Evolutionary conservation across 495 filamentous ascomycete genomes (phyloP), one percentile per base, ranked within the genome.

Genomic region (Neurospora terricola): DNA sequence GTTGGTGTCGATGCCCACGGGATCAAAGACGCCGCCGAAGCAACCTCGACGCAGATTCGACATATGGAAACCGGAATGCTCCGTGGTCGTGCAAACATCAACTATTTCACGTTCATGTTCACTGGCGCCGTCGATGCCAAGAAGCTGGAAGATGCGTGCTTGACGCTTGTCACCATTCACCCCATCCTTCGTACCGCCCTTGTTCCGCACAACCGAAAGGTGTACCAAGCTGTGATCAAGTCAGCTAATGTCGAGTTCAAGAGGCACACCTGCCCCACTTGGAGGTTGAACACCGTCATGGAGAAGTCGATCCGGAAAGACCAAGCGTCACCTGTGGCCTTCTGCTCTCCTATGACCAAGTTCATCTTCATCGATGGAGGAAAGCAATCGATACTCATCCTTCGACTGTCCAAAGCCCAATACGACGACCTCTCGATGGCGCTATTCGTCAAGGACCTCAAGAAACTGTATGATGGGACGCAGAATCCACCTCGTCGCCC

Each of bases 11-110:
- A 84, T 34, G 73, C 71, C 1, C 76, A 76, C 62, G 70, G 77
- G 2, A 81, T 86, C 71, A 81, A 81, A 70, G 84, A 84, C 68
- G 81, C 80, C 11, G 81, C 82, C 8, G 82, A 85, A 73, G 82
- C 84, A 23, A 81, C 84, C 1, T 80, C 82, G 1, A 75, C 82
- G 3, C 84, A 86, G 75, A 82, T 84, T 38, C 78, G 79, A 54
- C 81, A 81, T 72, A 78, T 86, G 48, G 84, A 86, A 78, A 83
- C 83, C 12, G 84, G 80, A 37, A 85, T 84, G 83, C 78, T 84
- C 14, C 76, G 77, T 6, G 79, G 75, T 37, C 76, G 80, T 10
- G 81, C 82, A 2, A 83, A 83, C 71, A 77, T 85, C 75, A 82
- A 84, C 76, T 84, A 84, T 73, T 76, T 86, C 10, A 75, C 80